These are phyloP conservation scores for Darksidea phi DNA, from an alignment of 495 filamentous ascomycete genomes.

Conservation along the genomic window DNA sequence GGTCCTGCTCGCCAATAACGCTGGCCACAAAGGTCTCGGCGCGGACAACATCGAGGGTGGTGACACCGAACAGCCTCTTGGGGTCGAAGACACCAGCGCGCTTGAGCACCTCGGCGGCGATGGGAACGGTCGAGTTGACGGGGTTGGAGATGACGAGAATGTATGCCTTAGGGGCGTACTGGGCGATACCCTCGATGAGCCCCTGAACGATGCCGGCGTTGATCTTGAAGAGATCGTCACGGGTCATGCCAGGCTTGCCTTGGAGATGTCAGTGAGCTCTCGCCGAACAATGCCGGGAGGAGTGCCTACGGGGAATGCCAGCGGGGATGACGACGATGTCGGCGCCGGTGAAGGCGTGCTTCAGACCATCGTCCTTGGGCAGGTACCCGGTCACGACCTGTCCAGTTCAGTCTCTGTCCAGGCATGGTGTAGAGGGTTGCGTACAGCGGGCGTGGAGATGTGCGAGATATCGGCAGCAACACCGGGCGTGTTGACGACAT, in stretches of 20 bases:
- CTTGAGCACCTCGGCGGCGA: constrained; percentile 95
- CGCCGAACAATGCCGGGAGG: neutral
- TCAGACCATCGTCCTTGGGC: constrained; percentile 84
- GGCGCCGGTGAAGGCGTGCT: constrained; percentile 81
- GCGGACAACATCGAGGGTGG: constrained; percentile 95
- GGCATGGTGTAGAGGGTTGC: constrained; percentile 34
- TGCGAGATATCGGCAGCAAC: constrained; percentile 95
- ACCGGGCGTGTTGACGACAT: constrained; percentile 98
- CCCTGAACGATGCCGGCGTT: constrained; percentile 93
- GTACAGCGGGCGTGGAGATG: constrained; percentile 89
- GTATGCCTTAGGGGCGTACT: constrained; percentile 85
- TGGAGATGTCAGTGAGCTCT: constrained; percentile 14
- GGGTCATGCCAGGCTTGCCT: constrained; percentile 99
- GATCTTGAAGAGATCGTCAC: constrained; percentile 98
- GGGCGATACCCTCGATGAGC: constrained; percentile 60
- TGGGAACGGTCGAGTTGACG: constrained; percentile 97
- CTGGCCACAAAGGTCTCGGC: constrained; percentile 94
- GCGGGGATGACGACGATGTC: constrained; percentile 96
- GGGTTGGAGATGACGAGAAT: constrained; percentile 98
- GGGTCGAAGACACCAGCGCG: constrained; percentile 87
- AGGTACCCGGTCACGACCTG: constrained; percentile 91
- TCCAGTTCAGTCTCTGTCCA: constrained; percentile 8
- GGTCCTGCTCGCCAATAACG: constrained; percentile 76
- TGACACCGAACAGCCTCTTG: constrained; percentile 94
- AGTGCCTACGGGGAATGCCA: constrained; percentile 85